Base-by-base conservation (phyloP, 2,329 filamentous ascomycete genomes). In the Ustulina deusta region DNA sequence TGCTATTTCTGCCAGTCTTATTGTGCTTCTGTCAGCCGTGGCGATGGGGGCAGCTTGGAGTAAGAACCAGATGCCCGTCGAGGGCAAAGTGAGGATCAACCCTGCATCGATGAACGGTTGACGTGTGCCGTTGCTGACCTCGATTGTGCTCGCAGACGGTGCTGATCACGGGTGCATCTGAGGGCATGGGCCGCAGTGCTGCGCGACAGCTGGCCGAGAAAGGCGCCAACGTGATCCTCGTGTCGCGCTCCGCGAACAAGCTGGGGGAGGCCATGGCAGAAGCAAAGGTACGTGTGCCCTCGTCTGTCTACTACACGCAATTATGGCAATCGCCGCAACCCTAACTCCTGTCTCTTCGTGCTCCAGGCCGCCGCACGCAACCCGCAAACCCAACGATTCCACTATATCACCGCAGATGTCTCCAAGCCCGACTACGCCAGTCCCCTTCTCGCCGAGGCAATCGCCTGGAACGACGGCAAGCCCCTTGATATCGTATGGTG, bases 401-500 rank as follows among this genome's bases (percentile, higher is more conserved):
- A 90, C 78, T 90, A 89, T 80, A 92, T 98, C 78, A 88, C 90
- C 71, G 94, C 93, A 71, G 95, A 99, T 79, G 89, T 97, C 38
- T 90, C 91, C 15, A 82, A 86, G 63, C 83, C 89, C 59, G 83
- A 87, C 65, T 94, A 94, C 76, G 93, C 93, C 58, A 83, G 83
- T 2, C 83, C 88, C 46, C 84, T 97, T 44, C 81, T 98, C 60
- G 83, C 84, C 42, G 89, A 97, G 78, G 90, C 90, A 54, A 91
- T 87, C 1, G 80, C 83, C 25, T 97, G 94, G 94, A 97, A 97
- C 81, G 82, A 89, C 71, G 89, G 87, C 62, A 79, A 83, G 27
- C 79, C 90, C 32, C 93, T 93, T 0, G 95, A 98, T 77, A 86
- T 97, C 64, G 92, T 98, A 38, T 98, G 96, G 94, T 94, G 93